phyloP scores from a whole-genome alignment of 2,329 filamentous ascomycete genomes.

The Xylariaceae sp. region DNA sequence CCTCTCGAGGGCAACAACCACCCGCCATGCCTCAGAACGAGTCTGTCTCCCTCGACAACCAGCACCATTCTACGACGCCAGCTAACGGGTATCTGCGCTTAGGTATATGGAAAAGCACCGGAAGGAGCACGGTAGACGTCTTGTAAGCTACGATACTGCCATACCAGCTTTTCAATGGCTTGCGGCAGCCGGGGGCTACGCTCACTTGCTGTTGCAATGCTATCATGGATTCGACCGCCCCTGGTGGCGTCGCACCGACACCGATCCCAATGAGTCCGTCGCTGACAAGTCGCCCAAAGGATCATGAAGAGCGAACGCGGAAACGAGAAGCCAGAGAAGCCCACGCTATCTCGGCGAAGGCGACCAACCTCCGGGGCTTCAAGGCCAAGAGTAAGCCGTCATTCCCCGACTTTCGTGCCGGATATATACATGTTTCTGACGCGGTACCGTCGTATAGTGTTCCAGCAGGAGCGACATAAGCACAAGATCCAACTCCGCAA shows the following conservation, averaged over 20 bases:
- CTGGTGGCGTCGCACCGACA: too few relatives aligned
- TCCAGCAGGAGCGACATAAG: conserved; percentile 74
- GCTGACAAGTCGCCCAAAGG: not conserved
- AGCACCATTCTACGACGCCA: not conserved
- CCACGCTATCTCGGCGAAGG: conserved; percentile 82
- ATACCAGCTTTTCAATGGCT: too few relatives aligned
- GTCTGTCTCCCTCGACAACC: conserved; percentile 36
- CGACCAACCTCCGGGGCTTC: conserved; percentile 87
- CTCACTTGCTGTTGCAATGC: too few relatives aligned
- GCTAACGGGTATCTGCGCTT: not conserved
- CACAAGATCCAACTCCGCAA: conserved; percentile 99
- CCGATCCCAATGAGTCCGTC: not conserved
- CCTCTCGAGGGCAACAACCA: conserved; percentile 26
- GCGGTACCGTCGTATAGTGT: conserved; percentile 10
- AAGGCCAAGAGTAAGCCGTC: conserved; percentile 73
- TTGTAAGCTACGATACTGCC: conserved; percentile 27
- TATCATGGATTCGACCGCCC: too few relatives aligned
- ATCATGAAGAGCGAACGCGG: conserved; percentile 73
- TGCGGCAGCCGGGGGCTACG: too few relatives aligned
- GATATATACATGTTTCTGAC: not conserved
- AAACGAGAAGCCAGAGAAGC: conserved; percentile 85
- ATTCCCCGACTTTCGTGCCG: conserved; percentile 49
- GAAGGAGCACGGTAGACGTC: conserved; percentile 23
- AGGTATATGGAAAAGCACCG: conserved; percentile 24
- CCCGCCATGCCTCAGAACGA: conserved; percentile 64